Conservation (phyloP, 2,329 filamentous ascomycete species). For the Fusarium praegraminearum region DNA sequence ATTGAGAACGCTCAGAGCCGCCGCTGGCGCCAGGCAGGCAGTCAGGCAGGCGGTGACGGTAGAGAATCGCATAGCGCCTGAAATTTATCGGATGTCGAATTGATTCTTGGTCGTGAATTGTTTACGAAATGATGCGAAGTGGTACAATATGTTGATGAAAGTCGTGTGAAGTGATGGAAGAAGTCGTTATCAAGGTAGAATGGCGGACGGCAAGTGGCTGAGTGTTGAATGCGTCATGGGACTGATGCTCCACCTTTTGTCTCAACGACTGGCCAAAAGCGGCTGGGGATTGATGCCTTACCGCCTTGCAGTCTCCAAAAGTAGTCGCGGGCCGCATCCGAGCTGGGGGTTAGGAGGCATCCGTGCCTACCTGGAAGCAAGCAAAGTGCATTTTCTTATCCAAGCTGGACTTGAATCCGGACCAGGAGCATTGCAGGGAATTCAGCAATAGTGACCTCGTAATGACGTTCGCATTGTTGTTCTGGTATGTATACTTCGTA, state of each 20-base stretch:
- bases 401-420: constrained; percentile 14
- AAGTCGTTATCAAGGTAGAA: constrained; percentile 45
- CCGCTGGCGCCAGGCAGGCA: constrained; percentile 59
- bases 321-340: constrained; percentile 30
- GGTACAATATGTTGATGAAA: constrained; percentile 19
- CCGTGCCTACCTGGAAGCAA: constrained; percentile 1
- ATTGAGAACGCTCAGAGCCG: constrained; percentile 58
- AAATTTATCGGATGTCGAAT: neutral
- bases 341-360: neutral
- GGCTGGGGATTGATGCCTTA: constrained; percentile 45
- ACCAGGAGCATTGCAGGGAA: constrained; percentile 12
- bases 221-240: constrained; percentile 55
- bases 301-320: constrained; percentile 35
- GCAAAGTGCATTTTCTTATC: constrained; percentile 30
- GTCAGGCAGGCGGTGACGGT: constrained; percentile 61
- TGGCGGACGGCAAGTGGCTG: constrained; percentile 46
- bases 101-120: neutral
- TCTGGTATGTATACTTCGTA: neutral
- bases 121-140: constrained; percentile 6
- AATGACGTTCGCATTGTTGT: constrained; percentile 5
- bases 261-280: constrained; percentile 29
- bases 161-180: constrained; percentile 36
- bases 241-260: constrained; percentile 47
- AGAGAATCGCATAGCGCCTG: constrained; percentile 52
- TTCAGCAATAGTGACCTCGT: constrained; percentile 1